Conservation (phyloP, 2,329 filamentous ascomycete species). For the Neofusicoccum umdonicola region DNA sequence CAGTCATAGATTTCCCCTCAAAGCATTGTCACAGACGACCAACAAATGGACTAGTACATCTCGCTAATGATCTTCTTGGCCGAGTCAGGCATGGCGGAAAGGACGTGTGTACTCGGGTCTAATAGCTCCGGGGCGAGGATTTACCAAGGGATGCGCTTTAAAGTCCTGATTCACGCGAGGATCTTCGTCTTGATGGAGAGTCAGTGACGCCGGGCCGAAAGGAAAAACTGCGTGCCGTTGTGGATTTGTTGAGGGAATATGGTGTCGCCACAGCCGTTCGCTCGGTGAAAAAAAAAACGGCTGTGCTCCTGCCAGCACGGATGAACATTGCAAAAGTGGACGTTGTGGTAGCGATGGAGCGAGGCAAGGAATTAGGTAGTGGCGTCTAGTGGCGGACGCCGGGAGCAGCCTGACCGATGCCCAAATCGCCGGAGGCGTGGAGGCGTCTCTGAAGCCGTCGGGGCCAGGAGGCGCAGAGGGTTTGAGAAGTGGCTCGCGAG, state of each 20-base stretch:
- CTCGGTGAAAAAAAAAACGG: background rate
- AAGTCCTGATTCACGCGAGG: background rate
- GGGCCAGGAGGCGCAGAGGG: background rate
- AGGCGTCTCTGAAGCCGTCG: background rate
- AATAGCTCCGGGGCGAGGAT: background rate
- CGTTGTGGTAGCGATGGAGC: background rate
- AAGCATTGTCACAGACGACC: background rate
- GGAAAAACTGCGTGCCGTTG: background rate
- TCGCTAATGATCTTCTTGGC: background rate
- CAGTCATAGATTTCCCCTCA: background rate
- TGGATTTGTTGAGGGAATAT: background rate
- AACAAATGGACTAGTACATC: background rate
- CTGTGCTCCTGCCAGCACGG: background rate
- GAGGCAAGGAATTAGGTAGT: background rate
- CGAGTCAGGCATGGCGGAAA: constrained; percentile 5
- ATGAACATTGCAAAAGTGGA: background rate
- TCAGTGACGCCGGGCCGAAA: constrained; percentile 1
- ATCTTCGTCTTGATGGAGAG: background rate
- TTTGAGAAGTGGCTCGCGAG: background rate
- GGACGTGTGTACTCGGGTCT: background rate
- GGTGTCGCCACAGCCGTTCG: background rate
- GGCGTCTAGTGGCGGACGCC: background rate
- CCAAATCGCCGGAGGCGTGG: background rate
- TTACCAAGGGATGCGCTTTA: background rate
- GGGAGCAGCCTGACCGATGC: background rate